Evolutionary conservation across 352 stramenopile species (phyloP).

Genomic region (Globisporangium middletonii): DNA sequence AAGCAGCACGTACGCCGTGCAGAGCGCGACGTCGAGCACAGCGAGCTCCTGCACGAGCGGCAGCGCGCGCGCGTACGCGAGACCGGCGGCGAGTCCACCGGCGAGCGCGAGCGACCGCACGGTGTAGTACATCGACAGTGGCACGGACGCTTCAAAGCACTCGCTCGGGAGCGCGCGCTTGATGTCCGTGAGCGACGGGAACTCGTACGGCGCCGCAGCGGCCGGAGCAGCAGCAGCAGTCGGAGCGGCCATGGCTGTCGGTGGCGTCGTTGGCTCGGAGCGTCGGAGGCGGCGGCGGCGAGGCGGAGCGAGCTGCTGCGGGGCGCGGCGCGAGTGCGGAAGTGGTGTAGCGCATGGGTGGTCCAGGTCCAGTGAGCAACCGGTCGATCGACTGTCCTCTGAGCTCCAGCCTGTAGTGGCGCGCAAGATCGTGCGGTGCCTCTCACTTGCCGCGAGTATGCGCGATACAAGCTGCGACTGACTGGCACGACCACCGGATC

Average conservation of each 20-base stretch:
- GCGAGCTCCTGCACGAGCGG: slow-evolving; percentile 29
- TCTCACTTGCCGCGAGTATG: too few relatives aligned
- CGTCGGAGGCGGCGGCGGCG: slow-evolving; percentile 1
- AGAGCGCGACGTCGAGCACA: slow-evolving; percentile 39
- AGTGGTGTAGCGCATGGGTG: neutral
- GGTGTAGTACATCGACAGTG: slow-evolving; percentile 70
- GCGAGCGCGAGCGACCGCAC: slow-evolving; percentile 48
- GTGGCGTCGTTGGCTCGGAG: neutral
- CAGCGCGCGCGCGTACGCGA: slow-evolving; percentile 35
- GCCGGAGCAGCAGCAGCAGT: slow-evolving; percentile 12
- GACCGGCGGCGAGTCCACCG: slow-evolving; percentile 28
- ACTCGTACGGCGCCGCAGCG: slow-evolving; percentile 29
- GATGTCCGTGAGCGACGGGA: slow-evolving; percentile 76
- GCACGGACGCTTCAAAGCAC: slow-evolving; percentile 69
- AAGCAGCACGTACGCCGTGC: slow-evolving; percentile 53
- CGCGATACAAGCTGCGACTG: too few relatives aligned
- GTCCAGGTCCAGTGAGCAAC: too few relatives aligned
- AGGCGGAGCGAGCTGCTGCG: neutral
- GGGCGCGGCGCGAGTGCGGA: neutral
- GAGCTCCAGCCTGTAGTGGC: too few relatives aligned
- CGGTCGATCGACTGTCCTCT: too few relatives aligned
- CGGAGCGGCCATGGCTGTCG: slow-evolving; percentile 12
- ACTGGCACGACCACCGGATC: too few relatives aligned
- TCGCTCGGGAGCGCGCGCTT: slow-evolving; percentile 65
- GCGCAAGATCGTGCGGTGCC: too few relatives aligned